Conservation (phyloP, 371 early-diverging fungal species). For the Saksenaea oblongispora region DNA sequence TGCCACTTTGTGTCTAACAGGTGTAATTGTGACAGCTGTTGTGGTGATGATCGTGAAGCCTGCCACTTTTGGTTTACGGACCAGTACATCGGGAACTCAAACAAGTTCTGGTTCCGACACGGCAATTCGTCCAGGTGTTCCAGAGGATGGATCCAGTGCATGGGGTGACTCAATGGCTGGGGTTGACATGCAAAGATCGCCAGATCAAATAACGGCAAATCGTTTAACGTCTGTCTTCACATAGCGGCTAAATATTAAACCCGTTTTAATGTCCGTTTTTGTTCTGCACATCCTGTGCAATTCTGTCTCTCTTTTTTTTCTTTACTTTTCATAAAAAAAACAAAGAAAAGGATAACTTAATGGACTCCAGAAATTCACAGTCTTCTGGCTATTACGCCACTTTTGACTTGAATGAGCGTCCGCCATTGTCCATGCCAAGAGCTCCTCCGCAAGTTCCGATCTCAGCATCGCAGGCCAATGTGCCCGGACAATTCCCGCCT, state of each 20-base stretch:
- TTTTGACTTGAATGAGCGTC: neutral
- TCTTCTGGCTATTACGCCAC: neutral
- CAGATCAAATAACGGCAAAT: neutral
- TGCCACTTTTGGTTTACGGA: conserved; percentile 32
- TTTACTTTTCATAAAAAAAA: neutral
- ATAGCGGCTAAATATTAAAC: neutral
- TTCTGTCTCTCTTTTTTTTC: neutral
- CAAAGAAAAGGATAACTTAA: neutral
- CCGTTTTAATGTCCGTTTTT: neutral
- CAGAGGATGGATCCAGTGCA: conserved; percentile 32
- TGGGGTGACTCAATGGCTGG: conserved; percentile 39
- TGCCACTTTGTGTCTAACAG: conserved; percentile 31
- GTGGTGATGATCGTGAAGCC: conserved; percentile 41
- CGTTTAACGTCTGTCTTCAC: neutral
- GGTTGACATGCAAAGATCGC: conserved; percentile 8
- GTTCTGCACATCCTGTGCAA: neutral
- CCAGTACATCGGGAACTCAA: conserved; percentile 30
- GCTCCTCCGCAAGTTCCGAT: neutral
- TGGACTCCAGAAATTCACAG: neutral
- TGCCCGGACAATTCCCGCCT: neutral
- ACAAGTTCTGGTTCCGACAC: conserved; percentile 28
- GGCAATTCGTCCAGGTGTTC: conserved; percentile 44
- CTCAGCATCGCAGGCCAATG: neutral
- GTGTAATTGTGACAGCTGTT: conserved; percentile 25
- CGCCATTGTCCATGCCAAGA: neutral